phyloP scores from a whole-genome alignment of 164 flowering plant species.

The Tetrastigma voinierianum region DNA sequence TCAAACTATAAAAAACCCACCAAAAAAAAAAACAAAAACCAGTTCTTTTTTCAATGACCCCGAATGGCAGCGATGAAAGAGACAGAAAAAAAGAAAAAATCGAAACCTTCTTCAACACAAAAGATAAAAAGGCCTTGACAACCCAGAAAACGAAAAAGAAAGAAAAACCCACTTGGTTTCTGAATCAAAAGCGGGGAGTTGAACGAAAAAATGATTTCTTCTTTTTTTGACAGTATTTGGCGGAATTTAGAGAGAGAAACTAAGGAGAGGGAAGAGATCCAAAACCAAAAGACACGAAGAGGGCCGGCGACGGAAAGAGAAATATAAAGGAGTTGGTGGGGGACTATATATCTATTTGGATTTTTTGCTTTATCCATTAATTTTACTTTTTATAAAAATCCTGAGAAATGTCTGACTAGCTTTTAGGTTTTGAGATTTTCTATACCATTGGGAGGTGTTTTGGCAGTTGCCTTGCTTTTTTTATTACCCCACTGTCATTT shows the following conservation, averaged over 20 bases:
- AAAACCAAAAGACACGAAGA: too few relatives aligned
- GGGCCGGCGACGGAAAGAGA: too few relatives aligned
- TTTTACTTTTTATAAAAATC: too few relatives aligned
- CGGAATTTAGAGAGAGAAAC: constrained; percentile 1
- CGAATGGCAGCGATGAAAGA: not conserved
- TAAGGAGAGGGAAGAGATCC: too few relatives aligned
- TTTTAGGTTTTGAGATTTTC: too few relatives aligned
- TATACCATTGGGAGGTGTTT: too few relatives aligned
- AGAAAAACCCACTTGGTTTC: not conserved
- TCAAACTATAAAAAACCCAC: constrained; percentile 7
- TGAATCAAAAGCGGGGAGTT: constrained; percentile 3
- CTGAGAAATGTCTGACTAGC: too few relatives aligned
- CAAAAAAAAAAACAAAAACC: constrained; percentile 8
- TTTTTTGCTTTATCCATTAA: too few relatives aligned
- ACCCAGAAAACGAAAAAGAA: not conserved
- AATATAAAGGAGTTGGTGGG: too few relatives aligned
- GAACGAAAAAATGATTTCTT: constrained; percentile 4
- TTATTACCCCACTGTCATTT: too few relatives aligned
- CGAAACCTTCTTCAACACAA: not conserved
- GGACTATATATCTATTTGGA: too few relatives aligned
- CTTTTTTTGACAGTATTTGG: constrained; percentile 2
- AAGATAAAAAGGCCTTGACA: not conserved
- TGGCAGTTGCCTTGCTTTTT: too few relatives aligned
- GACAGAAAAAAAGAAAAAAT: not conserved
- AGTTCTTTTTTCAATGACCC: not conserved